These are phyloP conservation scores for Paramecium octaurelia DNA, from an alignment of 73 alveolate genomes.

Conservation along the genomic window DNA sequence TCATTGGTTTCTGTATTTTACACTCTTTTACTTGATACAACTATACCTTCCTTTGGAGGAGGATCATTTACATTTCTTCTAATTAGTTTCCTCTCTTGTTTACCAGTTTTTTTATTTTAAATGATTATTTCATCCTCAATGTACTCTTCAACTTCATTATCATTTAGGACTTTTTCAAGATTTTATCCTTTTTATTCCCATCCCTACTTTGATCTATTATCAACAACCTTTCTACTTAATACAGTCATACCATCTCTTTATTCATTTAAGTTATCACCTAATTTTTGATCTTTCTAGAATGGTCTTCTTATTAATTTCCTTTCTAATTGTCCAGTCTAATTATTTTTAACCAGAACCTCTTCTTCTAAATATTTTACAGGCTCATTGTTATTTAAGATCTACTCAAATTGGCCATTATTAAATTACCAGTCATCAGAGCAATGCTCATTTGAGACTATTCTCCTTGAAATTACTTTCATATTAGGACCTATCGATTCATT, in stretches of 20 bases:
- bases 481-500: not conserved
- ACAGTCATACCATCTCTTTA: not conserved
- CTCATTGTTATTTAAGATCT: not conserved
- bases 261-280: not conserved
- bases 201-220: not conserved
- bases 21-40: not conserved
- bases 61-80: slow-evolving; percentile 23
- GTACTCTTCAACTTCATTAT: not conserved
- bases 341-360: not conserved
- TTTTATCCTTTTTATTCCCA: not conserved
- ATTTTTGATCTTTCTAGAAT: not conserved
- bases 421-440: not conserved
- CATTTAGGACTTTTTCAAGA: not conserved
- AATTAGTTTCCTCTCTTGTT: not conserved
- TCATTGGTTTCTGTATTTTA: not conserved
- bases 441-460: not conserved
- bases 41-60: not conserved
- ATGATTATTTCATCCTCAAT: not conserved
- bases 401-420: not conserved
- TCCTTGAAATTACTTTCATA: not conserved
- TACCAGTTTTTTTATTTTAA: not conserved
- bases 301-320: not conserved
- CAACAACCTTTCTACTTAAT: not conserved
- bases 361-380: not conserved
- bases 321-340: not conserved